Evolutionary conservation across 495 filamentous ascomycete species (phyloP), one percentile per base, ranked within the genome.

Genomic region (Glonium stellatum): DNA sequence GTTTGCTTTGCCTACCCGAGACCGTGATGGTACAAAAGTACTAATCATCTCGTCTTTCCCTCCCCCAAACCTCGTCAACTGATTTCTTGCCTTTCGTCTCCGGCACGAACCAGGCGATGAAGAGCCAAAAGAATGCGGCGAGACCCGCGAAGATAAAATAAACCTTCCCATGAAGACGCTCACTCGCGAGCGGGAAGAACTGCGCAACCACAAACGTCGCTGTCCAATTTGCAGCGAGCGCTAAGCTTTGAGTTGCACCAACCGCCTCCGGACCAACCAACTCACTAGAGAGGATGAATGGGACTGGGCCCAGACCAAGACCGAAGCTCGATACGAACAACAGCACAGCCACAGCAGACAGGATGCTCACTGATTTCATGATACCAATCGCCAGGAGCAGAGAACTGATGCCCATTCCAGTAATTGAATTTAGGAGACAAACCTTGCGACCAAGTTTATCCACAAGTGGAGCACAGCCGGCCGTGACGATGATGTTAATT

Each of bases 121-220:
- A 92, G 0, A 71, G 36, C 0, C 82, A 85, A 55, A 85, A 82
- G 18, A 89, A 46, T 3, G 76, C 75, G 0, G 89, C 89, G 61
- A 93, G 76, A 0, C 67, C 86, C 0, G 90, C 85, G 70, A 97
- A 97, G 12, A 95, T 76, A 75, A 90, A 95, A 70, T 92, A 97
- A 0, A 91, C 87, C 78, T 84, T 87, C 0, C 92, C 92, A 5
- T 84, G 80, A 54, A 96, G 72, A 0, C 77, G 79, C 60, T 83
- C 77, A 65, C 95, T 93, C 59, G 93, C 74, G 44, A 95, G 79
- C 0, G 92, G 92, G 79, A 97, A 97, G 72, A 95, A 92, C 67
- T 93, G 90, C 0, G 91, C 90, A 1, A 98, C 90, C 8, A 91
- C 65, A 70, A 95, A 97, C 0, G 95, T 97, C 1, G 91, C 87